Conservation (phyloP, 805 yeast species). For the Priceomyces carsonii region DNA sequence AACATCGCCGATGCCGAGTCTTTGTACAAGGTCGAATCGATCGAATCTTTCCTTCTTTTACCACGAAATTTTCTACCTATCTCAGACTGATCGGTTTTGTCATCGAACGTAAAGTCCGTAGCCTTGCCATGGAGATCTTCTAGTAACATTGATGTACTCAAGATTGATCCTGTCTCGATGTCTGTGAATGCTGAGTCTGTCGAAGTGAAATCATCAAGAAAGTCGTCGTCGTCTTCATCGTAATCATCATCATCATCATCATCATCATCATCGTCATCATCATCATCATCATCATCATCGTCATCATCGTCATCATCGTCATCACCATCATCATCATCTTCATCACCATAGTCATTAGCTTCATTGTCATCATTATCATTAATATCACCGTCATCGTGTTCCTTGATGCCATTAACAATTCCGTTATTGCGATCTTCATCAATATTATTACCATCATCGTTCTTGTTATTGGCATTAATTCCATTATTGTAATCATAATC, state of each 20-base stretch:
- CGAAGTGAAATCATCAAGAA: slow-evolving; percentile 26
- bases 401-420: too few relatives aligned
- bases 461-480: slow-evolving; percentile 1
- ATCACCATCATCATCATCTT: slow-evolving; percentile 9
- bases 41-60: slow-evolving; percentile 19
- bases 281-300: slow-evolving; percentile 16
- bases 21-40: slow-evolving; percentile 13
- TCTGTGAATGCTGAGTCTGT: slow-evolving; percentile 47
- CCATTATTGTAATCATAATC: slow-evolving; percentile 20
- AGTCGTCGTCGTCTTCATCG: slow-evolving; percentile 28
- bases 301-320: slow-evolving; percentile 13
- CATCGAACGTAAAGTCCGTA: slow-evolving; percentile 17
- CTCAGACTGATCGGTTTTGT: slow-evolving; percentile 8
- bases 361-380: too few relatives aligned
- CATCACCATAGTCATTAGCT: slow-evolving; percentile 20
- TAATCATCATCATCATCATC: slow-evolving; percentile 27
- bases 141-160: slow-evolving; percentile 26
- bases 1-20: slow-evolving; percentile 8
- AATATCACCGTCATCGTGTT: slow-evolving; percentile 2
- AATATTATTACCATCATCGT: too few relatives aligned
- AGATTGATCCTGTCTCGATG: slow-evolving; percentile 39
- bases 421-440: too few relatives aligned
- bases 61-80: slow-evolving; percentile 13
- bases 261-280: slow-evolving; percentile 18
- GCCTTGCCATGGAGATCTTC: slow-evolving; percentile 20